These are phyloP conservation scores for Kwoniella heveanensis DNA, from an alignment of 768 basidiomycete genomes.

Conservation along the genomic window DNA sequence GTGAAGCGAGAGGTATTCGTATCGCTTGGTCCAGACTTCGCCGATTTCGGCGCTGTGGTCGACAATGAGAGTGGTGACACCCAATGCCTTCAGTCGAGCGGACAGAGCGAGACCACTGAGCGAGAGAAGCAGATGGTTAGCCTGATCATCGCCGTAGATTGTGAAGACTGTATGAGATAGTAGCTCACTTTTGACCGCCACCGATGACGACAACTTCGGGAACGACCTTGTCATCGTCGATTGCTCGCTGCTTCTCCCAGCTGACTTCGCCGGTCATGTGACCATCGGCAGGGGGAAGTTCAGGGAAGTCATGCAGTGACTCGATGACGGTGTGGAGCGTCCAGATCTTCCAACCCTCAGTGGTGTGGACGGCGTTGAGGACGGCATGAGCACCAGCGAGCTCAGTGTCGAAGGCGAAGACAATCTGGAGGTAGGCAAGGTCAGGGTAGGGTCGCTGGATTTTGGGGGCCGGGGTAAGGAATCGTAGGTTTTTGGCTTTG, in stretches of 20 bases:
- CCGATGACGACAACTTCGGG: slow-evolving; percentile 32
- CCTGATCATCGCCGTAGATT: background rate
- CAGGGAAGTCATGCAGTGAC: slow-evolving; percentile 61
- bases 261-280: slow-evolving; percentile 19
- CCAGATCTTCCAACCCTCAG: slow-evolving; percentile 64
- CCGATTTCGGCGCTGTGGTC: slow-evolving; percentile 58
- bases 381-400: slow-evolving; percentile 63
- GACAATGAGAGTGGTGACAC: slow-evolving; percentile 63
- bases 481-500: slow-evolving; percentile 18
- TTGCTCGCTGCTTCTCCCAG: slow-evolving; percentile 20
- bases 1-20: slow-evolving; percentile 69
- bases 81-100: slow-evolving; percentile 65
- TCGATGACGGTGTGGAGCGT: slow-evolving; percentile 65
- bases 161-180: slow-evolving; percentile 10
- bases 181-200: slow-evolving; percentile 29
- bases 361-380: slow-evolving; percentile 62
- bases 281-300: slow-evolving; percentile 39
- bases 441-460: slow-evolving; percentile 54
- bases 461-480: slow-evolving; percentile 28
- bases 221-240: slow-evolving; percentile 9
- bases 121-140: slow-evolving; percentile 34
- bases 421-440: slow-evolving; percentile 63
- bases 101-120: slow-evolving; percentile 63
- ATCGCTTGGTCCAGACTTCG: slow-evolving; percentile 58
- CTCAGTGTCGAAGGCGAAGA: slow-evolving; percentile 63